A percentile compares a stretch with the other conserved stretches of the same genome.
Conservation (phyloP, 2,329 filamentous ascomycete genomes). For the Aspergillus tanneri region DNA sequence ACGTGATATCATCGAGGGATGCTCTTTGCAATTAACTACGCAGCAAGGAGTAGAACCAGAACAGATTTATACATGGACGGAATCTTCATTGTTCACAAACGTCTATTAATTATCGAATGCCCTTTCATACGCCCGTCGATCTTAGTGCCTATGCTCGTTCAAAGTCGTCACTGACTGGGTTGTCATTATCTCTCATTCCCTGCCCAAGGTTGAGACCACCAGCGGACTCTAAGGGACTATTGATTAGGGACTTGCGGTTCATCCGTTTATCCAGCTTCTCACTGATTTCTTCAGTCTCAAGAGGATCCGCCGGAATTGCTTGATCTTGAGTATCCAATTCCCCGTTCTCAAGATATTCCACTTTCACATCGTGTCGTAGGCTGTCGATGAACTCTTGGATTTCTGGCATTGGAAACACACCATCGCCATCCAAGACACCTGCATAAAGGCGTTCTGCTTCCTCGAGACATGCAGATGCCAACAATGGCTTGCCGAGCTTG, state of each 20-base stretch:
- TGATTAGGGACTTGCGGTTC: slow-evolving; percentile 57
- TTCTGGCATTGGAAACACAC: slow-evolving; percentile 49
- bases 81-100: slow-evolving; percentile 11
- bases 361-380: slow-evolving; percentile 43
- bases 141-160: slow-evolving; percentile 41
- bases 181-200: slow-evolving; percentile 33
- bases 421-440: slow-evolving; percentile 41
- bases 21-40: neutral
- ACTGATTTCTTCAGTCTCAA: slow-evolving; percentile 46
- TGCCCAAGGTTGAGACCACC: slow-evolving; percentile 45
- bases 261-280: slow-evolving; percentile 56
- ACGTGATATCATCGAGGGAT: neutral
- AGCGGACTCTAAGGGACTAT: slow-evolving; percentile 52
- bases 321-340: slow-evolving; percentile 35
- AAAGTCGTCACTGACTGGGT: slow-evolving; percentile 47
- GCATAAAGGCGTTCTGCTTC: slow-evolving; percentile 61
- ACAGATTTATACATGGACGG: slow-evolving; percentile 2
- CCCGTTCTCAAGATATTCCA: slow-evolving; percentile 46
- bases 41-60: too few relatives aligned
- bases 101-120: slow-evolving; percentile 24
- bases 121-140: slow-evolving; percentile 18
- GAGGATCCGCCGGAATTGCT: slow-evolving; percentile 28
- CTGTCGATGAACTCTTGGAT: slow-evolving; percentile 52
- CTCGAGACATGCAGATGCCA: slow-evolving; percentile 75
- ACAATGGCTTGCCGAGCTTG: slow-evolving; percentile 69